phyloP scores from a whole-genome alignment of 352 stramenopile species.

The Pythium rishiriense region DNA sequence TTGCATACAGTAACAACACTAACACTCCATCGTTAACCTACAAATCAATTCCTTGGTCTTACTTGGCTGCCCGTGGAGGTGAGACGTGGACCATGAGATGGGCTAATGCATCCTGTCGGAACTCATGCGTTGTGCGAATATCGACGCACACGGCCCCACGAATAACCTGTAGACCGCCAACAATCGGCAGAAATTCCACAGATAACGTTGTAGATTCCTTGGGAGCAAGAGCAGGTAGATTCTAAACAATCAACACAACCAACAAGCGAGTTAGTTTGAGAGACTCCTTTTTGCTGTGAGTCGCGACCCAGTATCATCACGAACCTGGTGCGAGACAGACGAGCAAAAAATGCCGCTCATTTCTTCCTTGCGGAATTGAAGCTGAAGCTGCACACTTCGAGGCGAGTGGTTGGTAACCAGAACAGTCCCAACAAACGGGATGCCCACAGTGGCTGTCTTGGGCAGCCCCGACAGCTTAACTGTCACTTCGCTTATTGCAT shows the following conservation, averaged over 20 bases:
- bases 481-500: conserved; percentile 40
- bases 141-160: conserved; percentile 70
- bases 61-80: conserved; percentile 20
- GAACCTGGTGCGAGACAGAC: conserved; percentile 73
- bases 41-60: not conserved
- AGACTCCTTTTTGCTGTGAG: no score
- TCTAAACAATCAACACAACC: conserved; percentile 34
- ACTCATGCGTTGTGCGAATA: conserved; percentile 58
- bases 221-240: conserved; percentile 54
- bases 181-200: conserved; percentile 69
- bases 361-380: conserved; percentile 74
- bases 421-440: conserved; percentile 51
- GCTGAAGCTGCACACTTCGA: conserved; percentile 61
- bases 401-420: conserved; percentile 69
- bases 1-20: conserved; percentile 35
- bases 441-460: conserved; percentile 46
- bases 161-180: conserved; percentile 67
- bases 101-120: conserved; percentile 48
- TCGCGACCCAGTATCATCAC: not conserved
- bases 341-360: conserved; percentile 75
- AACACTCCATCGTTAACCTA: no score
- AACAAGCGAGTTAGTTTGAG: not conserved
- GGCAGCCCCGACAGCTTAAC: conserved; percentile 50
- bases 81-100: conserved; percentile 51
- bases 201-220: conserved; percentile 43